Evolutionary conservation across 1,139 yeast genomes (phyloP).

Genomic region (Geotrichum aggregatum): DNA sequence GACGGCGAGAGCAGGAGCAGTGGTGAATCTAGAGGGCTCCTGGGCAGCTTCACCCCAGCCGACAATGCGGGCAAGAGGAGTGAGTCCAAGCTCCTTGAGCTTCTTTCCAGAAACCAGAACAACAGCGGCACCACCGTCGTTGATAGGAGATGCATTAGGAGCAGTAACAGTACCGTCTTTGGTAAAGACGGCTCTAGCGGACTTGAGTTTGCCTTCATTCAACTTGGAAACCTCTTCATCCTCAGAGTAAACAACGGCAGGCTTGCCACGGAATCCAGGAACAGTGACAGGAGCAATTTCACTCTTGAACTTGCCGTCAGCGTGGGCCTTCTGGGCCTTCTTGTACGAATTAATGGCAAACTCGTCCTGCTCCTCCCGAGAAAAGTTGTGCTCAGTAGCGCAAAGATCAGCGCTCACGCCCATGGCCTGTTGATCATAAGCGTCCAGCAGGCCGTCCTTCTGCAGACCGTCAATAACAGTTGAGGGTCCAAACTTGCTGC

Average conservation of each 20-base stretch:
- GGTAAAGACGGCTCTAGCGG: constrained; percentile 91
- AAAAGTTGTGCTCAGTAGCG: constrained; percentile 63
- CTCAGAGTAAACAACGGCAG: constrained; percentile 61
- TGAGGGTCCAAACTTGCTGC: constrained; percentile 84
- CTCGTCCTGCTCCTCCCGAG: constrained; percentile 74
- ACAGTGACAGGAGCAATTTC: constrained; percentile 86
- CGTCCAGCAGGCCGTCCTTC: constrained; percentile 89
- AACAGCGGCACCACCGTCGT: constrained; percentile 97
- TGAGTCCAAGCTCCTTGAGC: constrained; percentile 76
- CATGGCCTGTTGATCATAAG: constrained; percentile 82
- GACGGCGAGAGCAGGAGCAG: constrained; percentile 88
- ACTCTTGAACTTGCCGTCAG: constrained; percentile 68
- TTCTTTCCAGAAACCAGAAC: constrained; percentile 78
- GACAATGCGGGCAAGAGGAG: constrained; percentile 78
- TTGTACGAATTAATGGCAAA: constrained; percentile 84
- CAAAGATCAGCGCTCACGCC: constrained; percentile 96
- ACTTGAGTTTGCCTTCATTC: constrained; percentile 65
- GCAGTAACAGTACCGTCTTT: constrained; percentile 87
- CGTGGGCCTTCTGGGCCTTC: constrained; percentile 77
- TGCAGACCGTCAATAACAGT: constrained; percentile 79
- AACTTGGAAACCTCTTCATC: constrained; percentile 81
- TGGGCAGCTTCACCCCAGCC: constrained; percentile 99
- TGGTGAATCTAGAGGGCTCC: constrained; percentile 87
- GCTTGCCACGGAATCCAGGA: constrained; percentile 90
- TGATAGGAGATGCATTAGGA: constrained; percentile 91